phyloP scores from a whole-genome alignment of 345 rosid genomes.

The Ceriops decandra region DNA sequence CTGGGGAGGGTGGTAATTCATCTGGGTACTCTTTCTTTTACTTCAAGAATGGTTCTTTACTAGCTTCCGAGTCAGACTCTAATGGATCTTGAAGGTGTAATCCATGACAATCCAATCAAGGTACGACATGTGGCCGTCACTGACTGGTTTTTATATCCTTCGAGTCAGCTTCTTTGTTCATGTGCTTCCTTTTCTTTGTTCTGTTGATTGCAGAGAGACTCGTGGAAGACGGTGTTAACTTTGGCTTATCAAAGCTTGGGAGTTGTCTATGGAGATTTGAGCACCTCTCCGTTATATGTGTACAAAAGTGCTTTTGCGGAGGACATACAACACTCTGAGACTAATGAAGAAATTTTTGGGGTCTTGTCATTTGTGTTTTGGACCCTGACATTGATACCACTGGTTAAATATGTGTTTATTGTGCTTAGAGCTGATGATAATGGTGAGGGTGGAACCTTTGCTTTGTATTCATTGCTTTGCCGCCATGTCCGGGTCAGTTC shows the following conservation, averaged over 20 bases:
- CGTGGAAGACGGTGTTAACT: conserved; percentile 1
- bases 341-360: conserved; percentile 2
- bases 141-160: not conserved
- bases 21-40: conserved; percentile 27
- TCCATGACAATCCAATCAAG: conserved; percentile 49
- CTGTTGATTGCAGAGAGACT: conserved; percentile 1
- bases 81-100: conserved; percentile 68
- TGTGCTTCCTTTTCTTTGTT: not conserved
- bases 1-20: conserved; percentile 30
- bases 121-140: conserved; percentile 32
- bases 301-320: conserved; percentile 5
- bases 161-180: conserved; percentile 8
- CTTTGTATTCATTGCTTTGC: conserved; percentile 5
- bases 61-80: conserved; percentile 25
- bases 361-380: conserved; percentile 2
- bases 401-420: conserved; percentile 2
- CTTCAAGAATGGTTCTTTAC: conserved; percentile 30
- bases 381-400: not conserved
- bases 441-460: conserved; percentile 2
- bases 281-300: not conserved
- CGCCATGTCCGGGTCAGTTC: conserved; percentile 5
- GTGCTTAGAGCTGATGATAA: conserved; percentile 1
- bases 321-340: conserved; percentile 4
- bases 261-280: conserved; percentile 1
- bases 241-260: conserved; percentile 3